Percentiles rank a stretch among this genome's conserved stretches.
Evolutionary conservation across 2,329 filamentous ascomycete species (phyloP).

Genomic region (Xylariaceae sp.): DNA sequence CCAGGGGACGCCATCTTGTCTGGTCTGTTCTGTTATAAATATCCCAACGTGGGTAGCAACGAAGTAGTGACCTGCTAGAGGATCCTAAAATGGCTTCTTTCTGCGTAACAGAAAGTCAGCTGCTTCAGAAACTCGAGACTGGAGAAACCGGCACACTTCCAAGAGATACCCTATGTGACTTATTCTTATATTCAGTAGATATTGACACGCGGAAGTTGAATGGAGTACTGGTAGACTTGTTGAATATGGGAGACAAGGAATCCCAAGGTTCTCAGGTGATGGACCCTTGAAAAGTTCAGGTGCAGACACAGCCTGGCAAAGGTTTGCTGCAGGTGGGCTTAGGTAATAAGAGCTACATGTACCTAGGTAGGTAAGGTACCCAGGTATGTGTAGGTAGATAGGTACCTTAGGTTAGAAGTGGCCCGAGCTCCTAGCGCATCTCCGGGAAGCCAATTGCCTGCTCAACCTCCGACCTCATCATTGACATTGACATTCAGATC

Average conservation of each 20-base stretch:
- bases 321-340: no score
- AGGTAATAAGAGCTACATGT: no score
- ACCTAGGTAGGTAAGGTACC: no score
- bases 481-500: constrained; percentile 10
- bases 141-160: background rate
- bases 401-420: constrained; percentile 14
- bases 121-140: background rate
- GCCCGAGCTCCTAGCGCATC: constrained; percentile 31
- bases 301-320: no score
- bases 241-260: no score
- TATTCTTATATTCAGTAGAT: background rate
- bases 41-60: background rate
- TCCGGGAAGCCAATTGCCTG: constrained; percentile 23
- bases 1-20: constrained; percentile 57
- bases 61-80: background rate
- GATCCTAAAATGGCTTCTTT: background rate
- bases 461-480: constrained; percentile 30
- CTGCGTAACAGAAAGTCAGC: background rate
- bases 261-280: no score
- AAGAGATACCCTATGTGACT: background rate
- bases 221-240: no score
- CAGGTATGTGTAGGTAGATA: no score
- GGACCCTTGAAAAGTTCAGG: no score
- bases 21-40: constrained; percentile 1
- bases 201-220: no score